A percentile compares a stretch with the other conserved stretches of the same genome.
These are phyloP conservation scores for Flaveria ramosissima DNA, from an alignment of 129 eudicot species.

Conservation along the genomic window DNA sequence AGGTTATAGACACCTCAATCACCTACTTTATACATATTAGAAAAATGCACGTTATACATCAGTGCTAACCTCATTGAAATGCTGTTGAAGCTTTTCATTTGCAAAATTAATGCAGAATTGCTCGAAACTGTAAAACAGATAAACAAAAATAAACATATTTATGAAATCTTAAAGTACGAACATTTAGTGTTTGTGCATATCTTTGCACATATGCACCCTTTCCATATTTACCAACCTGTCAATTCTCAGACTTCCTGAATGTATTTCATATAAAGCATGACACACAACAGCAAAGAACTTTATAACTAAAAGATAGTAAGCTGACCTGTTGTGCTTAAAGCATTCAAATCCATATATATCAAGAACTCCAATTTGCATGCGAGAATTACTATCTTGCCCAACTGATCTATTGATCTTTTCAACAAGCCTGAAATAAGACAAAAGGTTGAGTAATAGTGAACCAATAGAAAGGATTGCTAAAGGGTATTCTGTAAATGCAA, in stretches of 20 bases:
- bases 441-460: slow-evolving; percentile 12
- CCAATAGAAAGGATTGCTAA: background rate
- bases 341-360: slow-evolving; percentile 98
- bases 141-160: slow-evolving; percentile 2
- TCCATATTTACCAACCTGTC: slow-evolving; percentile 4
- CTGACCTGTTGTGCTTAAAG: slow-evolving; percentile 82
- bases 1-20: background rate
- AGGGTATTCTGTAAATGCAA: background rate
- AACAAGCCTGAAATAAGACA: slow-evolving; percentile 78
- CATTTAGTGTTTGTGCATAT: background rate
- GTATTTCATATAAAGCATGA: slow-evolving; percentile 5
- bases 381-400: slow-evolving; percentile 86
- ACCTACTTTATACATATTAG: background rate
- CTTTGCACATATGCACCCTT: background rate
- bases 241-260: slow-evolving; percentile 12
- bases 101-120: slow-evolving; percentile 99
- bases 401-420: slow-evolving; percentile 90
- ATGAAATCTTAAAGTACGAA: slow-evolving; percentile 3
- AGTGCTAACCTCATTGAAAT: slow-evolving; percentile 85
- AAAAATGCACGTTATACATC: slow-evolving; percentile 21
- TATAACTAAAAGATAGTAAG: slow-evolving; percentile 13
- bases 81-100: slow-evolving; percentile 98
- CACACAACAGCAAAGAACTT: slow-evolving; percentile 18
- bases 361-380: slow-evolving; percentile 85
- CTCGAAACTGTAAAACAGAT: slow-evolving; percentile 70